Conservation (phyloP, 1,139 yeast species). For the Zygotorulaspora mrakii region DNA sequence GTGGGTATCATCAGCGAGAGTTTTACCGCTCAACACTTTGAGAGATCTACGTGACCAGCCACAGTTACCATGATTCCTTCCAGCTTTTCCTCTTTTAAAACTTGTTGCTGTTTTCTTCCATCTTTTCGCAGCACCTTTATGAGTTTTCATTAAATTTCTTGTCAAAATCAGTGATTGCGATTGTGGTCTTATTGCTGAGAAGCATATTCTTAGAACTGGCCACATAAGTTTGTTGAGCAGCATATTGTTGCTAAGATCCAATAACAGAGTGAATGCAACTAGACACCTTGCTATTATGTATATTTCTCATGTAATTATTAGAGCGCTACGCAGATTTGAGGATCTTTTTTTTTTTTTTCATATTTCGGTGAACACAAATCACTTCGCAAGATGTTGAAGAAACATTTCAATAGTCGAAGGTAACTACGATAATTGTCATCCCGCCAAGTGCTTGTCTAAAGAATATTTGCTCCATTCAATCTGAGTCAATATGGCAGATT, state of each 20-base stretch:
- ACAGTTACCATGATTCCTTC: constrained; percentile 90
- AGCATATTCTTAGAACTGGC: constrained; percentile 6
- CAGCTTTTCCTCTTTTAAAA: constrained; percentile 70
- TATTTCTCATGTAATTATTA: too few relatives aligned
- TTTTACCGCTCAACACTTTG: constrained; percentile 60
- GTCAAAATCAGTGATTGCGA: constrained; percentile 24
- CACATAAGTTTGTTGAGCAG: constrained; percentile 9
- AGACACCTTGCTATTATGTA: too few relatives aligned
- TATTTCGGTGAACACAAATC: too few relatives aligned
- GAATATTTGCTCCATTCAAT: too few relatives aligned
- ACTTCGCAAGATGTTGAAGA: too few relatives aligned
- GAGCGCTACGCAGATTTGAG: too few relatives aligned
- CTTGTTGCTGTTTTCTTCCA: constrained; percentile 67
- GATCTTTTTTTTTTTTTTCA: too few relatives aligned
- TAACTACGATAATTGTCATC: too few relatives aligned
- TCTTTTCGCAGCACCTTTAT: constrained; percentile 65
- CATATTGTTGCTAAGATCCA: not conserved
- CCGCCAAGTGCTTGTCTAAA: too few relatives aligned
- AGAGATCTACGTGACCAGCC: constrained; percentile 73
- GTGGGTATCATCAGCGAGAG: constrained; percentile 49
- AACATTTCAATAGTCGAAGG: too few relatives aligned
- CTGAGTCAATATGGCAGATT: too few relatives aligned
- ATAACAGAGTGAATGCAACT: not conserved
- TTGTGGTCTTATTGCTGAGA: constrained; percentile 7
- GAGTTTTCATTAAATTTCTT: constrained; percentile 41